Percentiles rank a stretch among this genome's conserved stretches.
Conservation (phyloP, 1,284 basidiomycete species). For the Trichosporon sp. region DNA sequence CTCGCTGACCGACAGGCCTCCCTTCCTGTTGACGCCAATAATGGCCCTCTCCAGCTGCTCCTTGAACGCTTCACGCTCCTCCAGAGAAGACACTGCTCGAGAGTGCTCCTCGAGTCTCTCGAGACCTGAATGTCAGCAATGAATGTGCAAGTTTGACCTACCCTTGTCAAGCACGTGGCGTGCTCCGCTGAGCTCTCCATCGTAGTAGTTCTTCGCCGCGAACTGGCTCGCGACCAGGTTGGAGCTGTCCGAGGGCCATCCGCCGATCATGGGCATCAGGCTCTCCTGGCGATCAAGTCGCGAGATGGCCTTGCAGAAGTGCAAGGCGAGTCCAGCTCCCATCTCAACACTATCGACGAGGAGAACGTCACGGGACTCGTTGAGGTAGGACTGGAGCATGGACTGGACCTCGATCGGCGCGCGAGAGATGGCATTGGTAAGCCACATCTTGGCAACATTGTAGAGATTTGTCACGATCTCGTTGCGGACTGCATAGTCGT, state of each 20-base stretch:
- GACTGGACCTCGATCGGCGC: constrained; percentile 90
- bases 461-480: constrained; percentile 74
- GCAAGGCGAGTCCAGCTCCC: constrained; percentile 79
- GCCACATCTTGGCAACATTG: constrained; percentile 70
- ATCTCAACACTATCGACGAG: constrained; percentile 72
- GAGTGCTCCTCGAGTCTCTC: constrained; percentile 43
- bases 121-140: constrained; percentile 31
- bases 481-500: constrained; percentile 79
- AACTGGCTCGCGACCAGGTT: constrained; percentile 73
- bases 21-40: constrained; percentile 64
- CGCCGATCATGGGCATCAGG: constrained; percentile 46
- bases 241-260: constrained; percentile 60
- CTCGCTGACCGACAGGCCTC: constrained; percentile 67
- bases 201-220: constrained; percentile 76
- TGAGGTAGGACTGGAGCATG: constrained; percentile 80
- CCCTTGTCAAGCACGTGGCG: constrained; percentile 55
- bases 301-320: constrained; percentile 72
- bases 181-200: constrained; percentile 77
- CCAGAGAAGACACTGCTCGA: neutral
- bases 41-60: constrained; percentile 64
- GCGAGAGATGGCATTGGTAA: constrained; percentile 73
- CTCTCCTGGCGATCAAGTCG: constrained; percentile 69
- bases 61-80: constrained; percentile 62
- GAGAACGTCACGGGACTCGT: constrained; percentile 62
- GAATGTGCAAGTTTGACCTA: constrained; percentile 7